Base-by-base conservation (phyloP, 169 alveolate genomes). In the Eimeria sp. region DNA sequence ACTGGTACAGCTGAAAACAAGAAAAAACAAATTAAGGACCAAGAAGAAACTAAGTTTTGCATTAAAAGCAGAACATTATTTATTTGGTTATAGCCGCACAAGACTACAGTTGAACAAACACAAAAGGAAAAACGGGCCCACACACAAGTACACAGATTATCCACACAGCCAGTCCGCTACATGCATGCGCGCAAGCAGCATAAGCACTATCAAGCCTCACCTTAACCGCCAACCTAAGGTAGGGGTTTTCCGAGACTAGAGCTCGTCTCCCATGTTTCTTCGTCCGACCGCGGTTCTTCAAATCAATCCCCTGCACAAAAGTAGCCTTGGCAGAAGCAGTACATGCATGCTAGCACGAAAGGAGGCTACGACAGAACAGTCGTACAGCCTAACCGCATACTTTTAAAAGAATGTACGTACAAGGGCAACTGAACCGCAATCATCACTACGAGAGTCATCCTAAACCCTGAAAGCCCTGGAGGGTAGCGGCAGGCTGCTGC, bases 1-100 rank as follows among this genome's bases (percentile, higher is more conserved):
- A 98, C 87, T 97, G 97, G 97, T 98, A 99, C 82, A 90, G 82
- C 97, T 89, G 96, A 51, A 20, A 65, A 51, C 45, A 5, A 40
- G 45, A 88, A 25, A 18, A 88, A 49, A 51, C 40, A 34, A 34
- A 34, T 34, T 34, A 34, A 34, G 40, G 40, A 34, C 40, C 40
- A 1, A 34, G 0, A 94, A 40, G 7, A 25, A 18, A 25, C 49
- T 34, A 34, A 34, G 0, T 34, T 34, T 34, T 34, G 40, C 40
- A 34, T 34, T 34, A 34, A 34, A 34, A 34, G 40, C 40, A 34
- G n/a, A n/a, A 51, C 14, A n/a, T 20, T 80, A 34, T 34, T 2
- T 18, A 30, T 7, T 51, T n/a, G n/a, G n/a, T n/a, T n/a, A n/a
- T n/a, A n/a, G n/a, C n/a, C n/a, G n/a, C n/a, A n/a, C n/a, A n/a